Conservation (phyloP, 805 yeast species). For the Zygosaccharomyces bailii region DNA sequence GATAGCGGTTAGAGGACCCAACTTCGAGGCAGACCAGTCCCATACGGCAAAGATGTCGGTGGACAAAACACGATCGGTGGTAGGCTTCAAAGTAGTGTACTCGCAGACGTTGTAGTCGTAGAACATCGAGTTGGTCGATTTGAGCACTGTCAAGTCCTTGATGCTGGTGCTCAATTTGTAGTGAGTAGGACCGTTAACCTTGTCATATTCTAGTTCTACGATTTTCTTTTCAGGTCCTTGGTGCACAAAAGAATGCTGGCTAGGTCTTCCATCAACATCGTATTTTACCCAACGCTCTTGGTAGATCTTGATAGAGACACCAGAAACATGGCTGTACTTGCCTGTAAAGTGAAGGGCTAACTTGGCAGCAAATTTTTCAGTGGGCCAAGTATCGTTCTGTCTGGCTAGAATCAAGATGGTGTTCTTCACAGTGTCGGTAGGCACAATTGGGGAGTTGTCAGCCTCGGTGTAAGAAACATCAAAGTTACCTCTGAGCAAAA, state of each 20-base stretch:
- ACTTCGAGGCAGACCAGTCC: slow-evolving; percentile 54
- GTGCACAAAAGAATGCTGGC: slow-evolving; percentile 80
- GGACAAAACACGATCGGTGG: slow-evolving; percentile 79
- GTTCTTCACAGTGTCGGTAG: slow-evolving; percentile 92
- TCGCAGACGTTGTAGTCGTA: slow-evolving; percentile 84
- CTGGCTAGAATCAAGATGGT: slow-evolving; percentile 82
- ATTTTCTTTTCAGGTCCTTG: slow-evolving; percentile 80
- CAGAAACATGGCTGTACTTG: slow-evolving; percentile 75
- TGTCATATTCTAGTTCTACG: slow-evolving; percentile 48
- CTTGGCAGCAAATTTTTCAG: slow-evolving; percentile 84
- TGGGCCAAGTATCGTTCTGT: slow-evolving; percentile 81
- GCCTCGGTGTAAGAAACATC: slow-evolving; percentile 83
- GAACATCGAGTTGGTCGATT: slow-evolving; percentile 91
- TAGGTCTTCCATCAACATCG: slow-evolving; percentile 67
- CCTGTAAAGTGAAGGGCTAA: slow-evolving; percentile 75
- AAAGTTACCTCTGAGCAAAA: slow-evolving; percentile 72
- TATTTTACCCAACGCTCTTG: slow-evolving; percentile 81
- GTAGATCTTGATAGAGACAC: slow-evolving; percentile 59
- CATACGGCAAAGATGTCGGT: slow-evolving; percentile 78
- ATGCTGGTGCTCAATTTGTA: slow-evolving; percentile 63
- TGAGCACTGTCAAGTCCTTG: slow-evolving; percentile 77
- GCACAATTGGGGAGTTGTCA: slow-evolving; percentile 84
- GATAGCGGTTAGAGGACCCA: slow-evolving; percentile 50
- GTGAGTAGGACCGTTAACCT: slow-evolving; percentile 45
- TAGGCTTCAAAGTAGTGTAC: slow-evolving; percentile 81